Conservation (phyloP, 2,329 filamentous ascomycete genomes). For the Dactylellina haptotyla region DNA sequence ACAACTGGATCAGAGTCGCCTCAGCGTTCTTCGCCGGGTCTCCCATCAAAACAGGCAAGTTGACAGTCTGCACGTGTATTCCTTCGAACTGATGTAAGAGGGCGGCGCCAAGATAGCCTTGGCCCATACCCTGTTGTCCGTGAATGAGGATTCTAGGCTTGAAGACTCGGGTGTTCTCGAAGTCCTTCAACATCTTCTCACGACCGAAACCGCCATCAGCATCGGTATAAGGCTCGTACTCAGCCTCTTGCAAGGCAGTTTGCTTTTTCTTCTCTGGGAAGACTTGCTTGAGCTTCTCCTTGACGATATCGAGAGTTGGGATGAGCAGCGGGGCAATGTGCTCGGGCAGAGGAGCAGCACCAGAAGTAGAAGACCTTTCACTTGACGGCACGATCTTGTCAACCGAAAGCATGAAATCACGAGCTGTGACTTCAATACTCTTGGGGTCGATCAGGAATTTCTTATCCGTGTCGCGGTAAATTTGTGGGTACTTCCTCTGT, state of each 20-base stretch:
- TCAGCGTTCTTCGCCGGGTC: conserved; percentile 83
- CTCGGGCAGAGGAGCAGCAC: conserved; percentile 81
- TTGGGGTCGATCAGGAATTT: conserved; percentile 88
- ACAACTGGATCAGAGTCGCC: conserved; percentile 87
- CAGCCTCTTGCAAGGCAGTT: conserved; percentile 91
- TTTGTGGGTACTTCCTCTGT: conserved; percentile 93
- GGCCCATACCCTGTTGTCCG: conserved; percentile 89
- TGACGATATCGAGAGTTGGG: conserved; percentile 75
- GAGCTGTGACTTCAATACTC: conserved; percentile 85
- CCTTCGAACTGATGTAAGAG: conserved; percentile 91
- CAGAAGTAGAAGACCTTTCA: conserved; percentile 85
- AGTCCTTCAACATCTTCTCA: conserved; percentile 79
- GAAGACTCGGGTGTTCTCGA: conserved; percentile 88
- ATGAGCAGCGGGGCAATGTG: conserved; percentile 83
- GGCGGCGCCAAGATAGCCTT: conserved; percentile 85
- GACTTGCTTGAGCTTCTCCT: conserved; percentile 75
- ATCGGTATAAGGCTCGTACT: conserved; percentile 86
- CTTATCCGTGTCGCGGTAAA: conserved; percentile 82
- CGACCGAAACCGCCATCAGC: conserved; percentile 84
- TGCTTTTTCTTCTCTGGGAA: conserved; percentile 85
- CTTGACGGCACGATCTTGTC: conserved; percentile 97
- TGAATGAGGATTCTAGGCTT: conserved; percentile 85
- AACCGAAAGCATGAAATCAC: conserved; percentile 96
- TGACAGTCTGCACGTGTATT: conserved; percentile 92
- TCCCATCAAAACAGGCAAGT: conserved; percentile 84